Evolutionary conservation across 768 basidiomycete genomes (phyloP), one percentile per base, ranked within the genome.

Genomic region (Chalciporus chontae): DNA sequence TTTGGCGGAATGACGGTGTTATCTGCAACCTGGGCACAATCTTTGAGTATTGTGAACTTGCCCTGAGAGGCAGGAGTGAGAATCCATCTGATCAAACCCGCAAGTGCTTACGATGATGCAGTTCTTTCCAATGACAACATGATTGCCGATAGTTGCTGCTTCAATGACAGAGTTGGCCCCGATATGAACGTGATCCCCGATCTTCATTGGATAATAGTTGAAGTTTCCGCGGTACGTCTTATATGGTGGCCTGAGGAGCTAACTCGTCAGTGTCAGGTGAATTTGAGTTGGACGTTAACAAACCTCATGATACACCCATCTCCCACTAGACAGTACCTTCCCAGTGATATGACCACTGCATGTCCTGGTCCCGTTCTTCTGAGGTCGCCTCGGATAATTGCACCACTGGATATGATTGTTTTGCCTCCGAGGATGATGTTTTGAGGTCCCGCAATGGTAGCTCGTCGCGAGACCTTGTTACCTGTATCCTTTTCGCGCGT

Each of bases 361-460:
- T 94, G 90, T 3, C 92, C 92, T 29, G 90, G 85, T 6, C 90
- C 91, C 9, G 92, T 87, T 36, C 94, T 75, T 40, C 93, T 77
- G 46, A 99, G 74, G 65, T 99, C 96, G 2, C 96, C 96, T 42
- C 96, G 85, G 43, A 99, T 87, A 47, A 97, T 91, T 8, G 90
- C 90, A 17, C 84, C 81, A 51, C 81, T 86, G 1, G 93, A 87
- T 51, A 99, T 94, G 67, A 98, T 92, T 2, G 93, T 94, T 73
- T 97, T 96, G 40, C 95, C 96, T 36, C 92, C 93, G 13, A 99
- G 83, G 54, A 97, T 92, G 66, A 98, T 99, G 67, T 96, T 97
- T 68, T 94, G 88, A 10, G 93, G 89, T 1, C 95, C 95, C 48
- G 87, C 83, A 61, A 97, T 96, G 23, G 85, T 87, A 15, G 93